phyloP scores from a whole-genome alignment of 2,329 filamentous ascomycete genomes.

The Xylariaceae sp. region DNA sequence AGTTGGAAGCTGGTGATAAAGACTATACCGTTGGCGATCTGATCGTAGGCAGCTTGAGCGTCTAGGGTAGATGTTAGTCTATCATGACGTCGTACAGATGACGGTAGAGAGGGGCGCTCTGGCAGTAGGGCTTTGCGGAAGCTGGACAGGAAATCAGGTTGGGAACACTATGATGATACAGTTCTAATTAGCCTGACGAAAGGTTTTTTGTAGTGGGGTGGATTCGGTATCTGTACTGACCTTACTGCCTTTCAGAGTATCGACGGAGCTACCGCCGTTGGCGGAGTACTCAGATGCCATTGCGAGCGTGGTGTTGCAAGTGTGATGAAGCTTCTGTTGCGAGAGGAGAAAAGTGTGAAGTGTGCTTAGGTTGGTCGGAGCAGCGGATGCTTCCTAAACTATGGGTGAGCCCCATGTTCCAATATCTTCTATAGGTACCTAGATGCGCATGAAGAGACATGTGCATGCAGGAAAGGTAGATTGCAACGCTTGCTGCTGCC shows the following conservation, averaged over 20 bases:
- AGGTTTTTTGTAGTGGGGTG: slow-evolving; percentile 3
- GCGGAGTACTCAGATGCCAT: slow-evolving; percentile 52
- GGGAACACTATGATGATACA: slow-evolving; percentile 44
- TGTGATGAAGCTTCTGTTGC: slow-evolving; percentile 19
- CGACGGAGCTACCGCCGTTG: slow-evolving; percentile 57
- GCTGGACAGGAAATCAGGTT: slow-evolving; percentile 7
- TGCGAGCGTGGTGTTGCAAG: slow-evolving; percentile 34
- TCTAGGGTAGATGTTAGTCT: slow-evolving; percentile 49
- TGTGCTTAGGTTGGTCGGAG: slow-evolving; percentile 12
- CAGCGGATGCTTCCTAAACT: slow-evolving; percentile 27
- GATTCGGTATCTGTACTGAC: slow-evolving; percentile 44
- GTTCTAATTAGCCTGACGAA: slow-evolving; percentile 41
- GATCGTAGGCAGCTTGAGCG: slow-evolving; percentile 56
- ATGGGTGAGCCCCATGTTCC: slow-evolving; percentile 29
- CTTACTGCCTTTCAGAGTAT: slow-evolving; percentile 61
- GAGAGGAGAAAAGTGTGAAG: background rate
- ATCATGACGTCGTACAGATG: slow-evolving; percentile 30
- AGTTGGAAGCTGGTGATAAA: background rate
- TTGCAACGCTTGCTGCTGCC: background rate
- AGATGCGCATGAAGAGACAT: background rate
- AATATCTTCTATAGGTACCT: no score
- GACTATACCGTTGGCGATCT: slow-evolving; percentile 55
- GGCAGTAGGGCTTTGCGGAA: background rate
- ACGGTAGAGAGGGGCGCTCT: slow-evolving; percentile 17
- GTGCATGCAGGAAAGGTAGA: background rate